These are phyloP conservation scores for Diaporthe sp. DNA, from an alignment of 2,329 filamentous ascomycete species.

Conservation along the genomic window DNA sequence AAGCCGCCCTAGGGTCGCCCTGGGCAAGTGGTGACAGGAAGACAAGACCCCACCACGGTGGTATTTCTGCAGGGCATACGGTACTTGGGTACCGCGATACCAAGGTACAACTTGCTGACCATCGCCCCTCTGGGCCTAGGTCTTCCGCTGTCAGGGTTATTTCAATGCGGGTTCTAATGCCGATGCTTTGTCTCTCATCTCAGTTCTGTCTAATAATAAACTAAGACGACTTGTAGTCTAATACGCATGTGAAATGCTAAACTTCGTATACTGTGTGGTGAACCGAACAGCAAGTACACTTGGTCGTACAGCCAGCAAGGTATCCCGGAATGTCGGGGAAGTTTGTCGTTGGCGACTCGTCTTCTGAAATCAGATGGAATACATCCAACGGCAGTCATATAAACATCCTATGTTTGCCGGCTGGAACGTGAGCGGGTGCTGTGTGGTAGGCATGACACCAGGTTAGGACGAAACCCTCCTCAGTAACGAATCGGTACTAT, in stretches of 20 bases:
- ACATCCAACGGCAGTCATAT: background rate
- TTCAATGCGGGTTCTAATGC: background rate
- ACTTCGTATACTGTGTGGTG: background rate
- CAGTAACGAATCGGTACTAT: slow-evolving; percentile 13
- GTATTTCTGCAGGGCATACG: slow-evolving; percentile 25
- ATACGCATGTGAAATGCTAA: background rate
- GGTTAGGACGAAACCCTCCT: slow-evolving; percentile 18
- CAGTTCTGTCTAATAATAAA: slow-evolving; percentile 26
- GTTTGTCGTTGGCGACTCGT: slow-evolving; percentile 9
- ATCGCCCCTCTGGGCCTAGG: slow-evolving; percentile 16
- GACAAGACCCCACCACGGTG: slow-evolving; percentile 23
- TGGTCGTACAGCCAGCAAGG: background rate
- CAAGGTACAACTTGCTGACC: background rate
- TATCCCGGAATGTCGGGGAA: background rate
- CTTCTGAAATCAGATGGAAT: slow-evolving; percentile 1
- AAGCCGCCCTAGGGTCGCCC: background rate
- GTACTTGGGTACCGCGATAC: slow-evolving; percentile 15
- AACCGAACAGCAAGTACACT: background rate
- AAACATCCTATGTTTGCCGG: background rate
- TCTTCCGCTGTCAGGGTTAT: slow-evolving; percentile 10
- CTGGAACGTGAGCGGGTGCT: background rate
- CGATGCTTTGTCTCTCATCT: slow-evolving; percentile 8
- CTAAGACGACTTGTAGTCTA: background rate
- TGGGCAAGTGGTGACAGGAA: slow-evolving; percentile 18
- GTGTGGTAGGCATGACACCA: slow-evolving; percentile 5